These are phyloP conservation scores for Volvariella surrecta DNA, from an alignment of 1,284 basidiomycete species.

Conservation along the genomic window DNA sequence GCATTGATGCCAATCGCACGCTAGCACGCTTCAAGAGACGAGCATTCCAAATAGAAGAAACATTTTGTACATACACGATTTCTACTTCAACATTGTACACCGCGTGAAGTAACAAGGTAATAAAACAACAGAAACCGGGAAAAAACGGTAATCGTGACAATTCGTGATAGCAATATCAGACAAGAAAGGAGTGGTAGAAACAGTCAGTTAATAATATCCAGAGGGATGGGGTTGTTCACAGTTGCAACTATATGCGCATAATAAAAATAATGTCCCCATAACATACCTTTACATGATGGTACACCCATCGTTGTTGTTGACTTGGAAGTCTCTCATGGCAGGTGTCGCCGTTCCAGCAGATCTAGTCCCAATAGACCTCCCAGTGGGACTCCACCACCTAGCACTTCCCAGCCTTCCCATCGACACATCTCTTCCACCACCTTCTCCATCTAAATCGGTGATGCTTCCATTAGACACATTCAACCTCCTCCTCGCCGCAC, in stretches of 20 bases:
- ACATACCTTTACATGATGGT: constrained; percentile 27
- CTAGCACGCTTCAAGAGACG: too few relatives aligned
- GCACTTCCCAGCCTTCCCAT: constrained; percentile 13
- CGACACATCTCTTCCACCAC: constrained; percentile 11
- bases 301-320: constrained; percentile 28
- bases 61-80: neutral
- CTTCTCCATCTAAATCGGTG: constrained; percentile 13
- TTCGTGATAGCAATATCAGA: neutral
- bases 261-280: too few relatives aligned
- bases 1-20: too few relatives aligned
- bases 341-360: constrained; percentile 28
- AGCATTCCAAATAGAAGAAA: neutral
- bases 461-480: constrained; percentile 26
- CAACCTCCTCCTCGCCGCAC: constrained; percentile 28
- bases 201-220: too few relatives aligned
- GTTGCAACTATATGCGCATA: too few relatives aligned
- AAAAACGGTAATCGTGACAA: neutral
- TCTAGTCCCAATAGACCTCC: constrained; percentile 18
- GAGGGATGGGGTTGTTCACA: too few relatives aligned
- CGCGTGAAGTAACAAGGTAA: neutral
- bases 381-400: constrained; percentile 35
- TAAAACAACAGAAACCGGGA: neutral
- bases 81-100: constrained; percentile 1
- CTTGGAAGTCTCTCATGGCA: constrained; percentile 22
- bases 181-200: neutral